Base-by-base conservation (phyloP, 1,284 basidiomycete genomes). In the Rhodotorula sp. region DNA sequence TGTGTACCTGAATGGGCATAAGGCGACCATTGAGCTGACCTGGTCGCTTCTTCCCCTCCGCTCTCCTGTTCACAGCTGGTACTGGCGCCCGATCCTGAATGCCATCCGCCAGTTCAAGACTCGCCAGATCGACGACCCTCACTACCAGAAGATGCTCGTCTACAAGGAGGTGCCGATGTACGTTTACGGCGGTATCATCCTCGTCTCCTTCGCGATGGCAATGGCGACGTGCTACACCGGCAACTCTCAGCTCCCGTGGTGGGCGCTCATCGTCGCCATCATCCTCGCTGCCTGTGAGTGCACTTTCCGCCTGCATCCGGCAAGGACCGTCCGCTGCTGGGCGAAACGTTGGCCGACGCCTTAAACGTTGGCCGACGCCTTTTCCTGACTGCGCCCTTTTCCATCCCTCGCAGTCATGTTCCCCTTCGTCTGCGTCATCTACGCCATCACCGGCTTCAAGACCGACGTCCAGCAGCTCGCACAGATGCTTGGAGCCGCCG, bases 401-500 rank as follows among this genome's bases (percentile, higher is more conserved):
- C 38, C 38, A 43, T 43, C 38, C 5, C 82, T 86, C 5, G 79
- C 83, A 60, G 79, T 87, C 72, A 85, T 86, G 43, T 81, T 88
- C 70, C 83, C 84, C 23, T 84, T 88, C 78, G 85, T 87, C 68
- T 80, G 83, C 49, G 84, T 85, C 19, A 82, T 87, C 21, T 85
- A 85, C 64, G 84, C 85, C n/a, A 85, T 85, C 68, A 86, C 83
- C 75, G 85, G 84, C 72, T 79, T 60, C 56, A 66, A 62, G 72
- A 80, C 68, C 65, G 74, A 70, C 55, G 68, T 75, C 18, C 70
- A 75, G 71, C 70, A 70, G 62, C 87, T 88, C 52, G 87, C 87
- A 84, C 87, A 88, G 81, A 88, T 89, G 87, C 84, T 88, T 31
- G 86, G 85, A 15, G 86, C 86, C 18, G 85, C 85, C 5, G 80